Base-by-base conservation (phyloP, 2,329 filamentous ascomycete genomes). In the Escovopsis sp. region DNA sequence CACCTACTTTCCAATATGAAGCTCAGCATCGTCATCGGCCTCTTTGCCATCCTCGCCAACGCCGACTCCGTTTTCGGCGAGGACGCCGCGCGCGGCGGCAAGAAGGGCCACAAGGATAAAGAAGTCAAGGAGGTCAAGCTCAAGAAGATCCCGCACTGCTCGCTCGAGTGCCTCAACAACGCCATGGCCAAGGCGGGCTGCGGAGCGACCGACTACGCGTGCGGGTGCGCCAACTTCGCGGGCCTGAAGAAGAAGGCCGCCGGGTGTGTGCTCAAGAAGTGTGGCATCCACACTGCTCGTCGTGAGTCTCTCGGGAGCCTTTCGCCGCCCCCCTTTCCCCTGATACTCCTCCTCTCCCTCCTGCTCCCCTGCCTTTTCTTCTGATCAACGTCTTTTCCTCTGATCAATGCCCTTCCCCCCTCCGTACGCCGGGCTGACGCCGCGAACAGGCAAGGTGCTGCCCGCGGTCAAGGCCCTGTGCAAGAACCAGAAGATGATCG, bases 381-480 rank as follows among this genome's bases (percentile, higher is more conserved):
- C 12, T 19, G 26, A 8, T n/a, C n/a, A n/a, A n/a, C n/a, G n/a
- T n/a, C n/a, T 33, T 12, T 11, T 33, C 33, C 12, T 28, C 26
- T 33, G 19, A n/a, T n/a, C n/a, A n/a, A n/a, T n/a, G n/a, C n/a
- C n/a, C n/a, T n/a, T n/a, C n/a, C n/a, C n/a, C n/a, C n/a, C n/a
- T n/a, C n/a, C n/a, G n/a, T n/a, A n/a, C n/a, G n/a, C n/a, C n/a
- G n/a, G n/a, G 32, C 36, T 43, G 30, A 39, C 12, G 8, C 2
- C 26, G 26, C 12, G 9, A 35, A n/a, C 26, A 43, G 41, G 36
- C 8, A 11, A 30, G 2, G 41, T 43, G 4, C 28, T 36, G 19
- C 41, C 41, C 10, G 41, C 41, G 12, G 26, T 43, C 10, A 32
- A 33, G 18, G 37, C 30, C 12, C 3, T 43, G 12, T 43, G 41